Base-by-base conservation (phyloP, 805 yeast species). In the Vanderwaltozyma tropicalis region DNA sequence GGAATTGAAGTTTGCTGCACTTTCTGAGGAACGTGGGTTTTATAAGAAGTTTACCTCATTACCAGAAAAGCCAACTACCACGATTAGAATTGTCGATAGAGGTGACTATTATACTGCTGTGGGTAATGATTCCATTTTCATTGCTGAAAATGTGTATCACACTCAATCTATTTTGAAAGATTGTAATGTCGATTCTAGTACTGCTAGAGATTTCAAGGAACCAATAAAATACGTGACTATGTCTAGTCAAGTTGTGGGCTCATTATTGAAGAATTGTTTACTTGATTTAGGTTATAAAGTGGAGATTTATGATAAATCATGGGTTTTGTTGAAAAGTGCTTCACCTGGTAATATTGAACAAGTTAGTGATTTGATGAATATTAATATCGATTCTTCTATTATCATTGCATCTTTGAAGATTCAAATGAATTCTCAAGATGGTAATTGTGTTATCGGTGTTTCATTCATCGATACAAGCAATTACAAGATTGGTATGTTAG, bases 271-370 rank as follows among this genome's bases (percentile, higher is more conserved):
- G 38, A 71, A 70, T 41, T 78, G 84, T 38, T 67, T 92, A 17
- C 66, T 87, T 32, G 84, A 79, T 29, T 68, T 72, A 34, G 85
- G 87, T 14, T 71, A 70, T 50, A 86, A 86, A 55, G 72, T 92
- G 14, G 95, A 88, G 53, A 72, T 92, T 14, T 89, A 82, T 55
- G 78, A 77, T 47, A 75, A 69, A 53, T 63, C 59, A 43, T 89
- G 95, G 73, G 67, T 59, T 35, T 62, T 72, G 37, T 47, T 63
- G 44, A 71, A 66, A 40, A 62, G 68, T 31, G 96, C 95, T 0
- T 80, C 95, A 1, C 96, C 97, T 0, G 98, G 98, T 5, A 88
- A 92, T 58, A 63, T 88, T 35, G 83, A 79, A 41, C 77, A 69
- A 31, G 74, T 82, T 33, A 95, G 84, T 46, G 87, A 81, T 25